A percentile compares a stretch with the other conserved stretches of the same genome.
Conservation (phyloP, 495 filamentous ascomycete genomes). For the Parathielavia hyrcaniae region DNA sequence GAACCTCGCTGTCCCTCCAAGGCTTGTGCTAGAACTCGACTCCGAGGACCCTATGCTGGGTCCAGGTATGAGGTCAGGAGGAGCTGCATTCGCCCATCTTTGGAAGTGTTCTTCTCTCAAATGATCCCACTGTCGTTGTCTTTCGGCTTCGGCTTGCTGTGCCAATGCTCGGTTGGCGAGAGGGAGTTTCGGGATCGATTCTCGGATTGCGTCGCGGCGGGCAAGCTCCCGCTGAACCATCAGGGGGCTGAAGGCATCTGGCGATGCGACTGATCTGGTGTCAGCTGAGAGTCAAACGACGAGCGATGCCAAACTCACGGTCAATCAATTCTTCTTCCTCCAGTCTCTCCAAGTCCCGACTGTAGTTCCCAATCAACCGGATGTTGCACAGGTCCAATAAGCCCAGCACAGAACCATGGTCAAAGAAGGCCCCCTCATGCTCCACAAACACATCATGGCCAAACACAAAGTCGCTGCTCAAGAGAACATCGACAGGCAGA, state of each 20-base stretch:
- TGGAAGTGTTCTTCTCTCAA: neutral
- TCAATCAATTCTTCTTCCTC: neutral
- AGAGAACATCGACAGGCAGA: neutral
- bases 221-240: constrained; percentile 1
- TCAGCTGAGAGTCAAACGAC: neutral
- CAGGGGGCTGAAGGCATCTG: neutral
- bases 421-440: neutral
- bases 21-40: no score
- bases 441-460: neutral
- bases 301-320: neutral
- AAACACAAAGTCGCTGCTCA: constrained; percentile 1
- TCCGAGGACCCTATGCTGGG: neutral
- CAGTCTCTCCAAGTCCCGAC: no score
- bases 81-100: neutral
- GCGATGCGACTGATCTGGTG: neutral
- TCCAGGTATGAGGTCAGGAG: neutral
- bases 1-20: neutral
- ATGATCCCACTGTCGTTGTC: neutral
- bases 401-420: neutral
- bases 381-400: constrained; percentile 1
- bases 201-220: neutral
- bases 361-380: neutral
- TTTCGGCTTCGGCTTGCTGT: constrained; percentile 1
- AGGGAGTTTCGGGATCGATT: neutral
- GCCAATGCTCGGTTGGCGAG: neutral